Conservation (phyloP, 1,284 basidiomycete species). For the Cystobasidium pallidum region DNA sequence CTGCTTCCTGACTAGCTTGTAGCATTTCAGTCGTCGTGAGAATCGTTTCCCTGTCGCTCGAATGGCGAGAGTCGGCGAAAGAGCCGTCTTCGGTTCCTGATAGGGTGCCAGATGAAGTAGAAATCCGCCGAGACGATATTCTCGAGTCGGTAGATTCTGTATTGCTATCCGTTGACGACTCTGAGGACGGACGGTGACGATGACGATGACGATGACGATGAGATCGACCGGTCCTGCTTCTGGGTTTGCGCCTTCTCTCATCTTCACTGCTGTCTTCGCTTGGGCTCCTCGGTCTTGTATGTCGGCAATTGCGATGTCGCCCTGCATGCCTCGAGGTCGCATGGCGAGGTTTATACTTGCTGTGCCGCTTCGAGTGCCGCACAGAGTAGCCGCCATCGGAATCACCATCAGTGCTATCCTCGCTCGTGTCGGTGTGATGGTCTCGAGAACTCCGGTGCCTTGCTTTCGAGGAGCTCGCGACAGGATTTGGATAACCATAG, state of each 20-base stretch:
- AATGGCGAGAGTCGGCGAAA: not conserved
- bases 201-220: not conserved
- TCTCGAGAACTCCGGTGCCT: not conserved
- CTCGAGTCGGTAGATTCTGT: not conserved
- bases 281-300: not conserved
- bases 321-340: not conserved
- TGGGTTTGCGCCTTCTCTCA: not conserved
- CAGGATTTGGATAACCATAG: not conserved
- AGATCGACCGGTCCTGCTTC: not conserved
- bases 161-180: not conserved
- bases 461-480: not conserved
- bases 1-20: slow-evolving; percentile 4
- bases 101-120: not conserved
- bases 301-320: not conserved
- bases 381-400: too few relatives aligned
- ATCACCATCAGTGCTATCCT: not conserved
- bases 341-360: too few relatives aligned
- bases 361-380: too few relatives aligned
- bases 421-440: not conserved
- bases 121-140: not conserved
- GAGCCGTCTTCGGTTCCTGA: not conserved
- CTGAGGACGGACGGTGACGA: not conserved
- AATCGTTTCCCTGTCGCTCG: not conserved
- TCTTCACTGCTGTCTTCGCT: not conserved
- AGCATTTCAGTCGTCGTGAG: slow-evolving; percentile 7